These are phyloP conservation scores for Poa pratensis DNA, from an alignment of 176 grass and related monocot genomes.

Conservation along the genomic window DNA sequence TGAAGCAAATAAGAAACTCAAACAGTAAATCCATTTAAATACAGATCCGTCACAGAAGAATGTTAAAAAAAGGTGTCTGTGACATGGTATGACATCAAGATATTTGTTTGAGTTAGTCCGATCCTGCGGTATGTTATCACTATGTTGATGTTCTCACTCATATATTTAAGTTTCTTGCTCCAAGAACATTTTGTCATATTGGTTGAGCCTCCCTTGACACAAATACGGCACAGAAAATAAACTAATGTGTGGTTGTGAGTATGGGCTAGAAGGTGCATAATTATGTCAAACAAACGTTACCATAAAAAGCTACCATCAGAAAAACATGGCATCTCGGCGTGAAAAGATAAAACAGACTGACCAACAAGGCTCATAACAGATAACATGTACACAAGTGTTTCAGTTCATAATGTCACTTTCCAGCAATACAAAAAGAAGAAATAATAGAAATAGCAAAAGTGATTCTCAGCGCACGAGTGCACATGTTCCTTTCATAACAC, in stretches of 20 bases:
- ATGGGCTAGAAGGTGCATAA: neutral
- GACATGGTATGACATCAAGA: slow-evolving; percentile 19
- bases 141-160: neutral
- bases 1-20: neutral
- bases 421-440: neutral
- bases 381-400: no score
- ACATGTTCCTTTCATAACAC: neutral
- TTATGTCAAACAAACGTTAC: slow-evolving; percentile 9
- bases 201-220: neutral
- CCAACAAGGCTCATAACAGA: neutral
- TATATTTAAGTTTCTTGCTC: neutral
- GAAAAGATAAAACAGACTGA: neutral
- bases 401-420: neutral
- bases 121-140: neutral
- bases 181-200: neutral
- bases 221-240: neutral
- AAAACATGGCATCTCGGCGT: neutral
- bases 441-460: neutral
- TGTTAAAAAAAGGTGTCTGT: no score
- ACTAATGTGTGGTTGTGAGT: neutral
- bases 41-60: neutral
- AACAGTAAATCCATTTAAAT: neutral
- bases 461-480: neutral
- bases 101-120: neutral
- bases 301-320: neutral